phyloP scores from a whole-genome alignment of 1,284 basidiomycete genomes.

The Malassezia arunalokei region DNA sequence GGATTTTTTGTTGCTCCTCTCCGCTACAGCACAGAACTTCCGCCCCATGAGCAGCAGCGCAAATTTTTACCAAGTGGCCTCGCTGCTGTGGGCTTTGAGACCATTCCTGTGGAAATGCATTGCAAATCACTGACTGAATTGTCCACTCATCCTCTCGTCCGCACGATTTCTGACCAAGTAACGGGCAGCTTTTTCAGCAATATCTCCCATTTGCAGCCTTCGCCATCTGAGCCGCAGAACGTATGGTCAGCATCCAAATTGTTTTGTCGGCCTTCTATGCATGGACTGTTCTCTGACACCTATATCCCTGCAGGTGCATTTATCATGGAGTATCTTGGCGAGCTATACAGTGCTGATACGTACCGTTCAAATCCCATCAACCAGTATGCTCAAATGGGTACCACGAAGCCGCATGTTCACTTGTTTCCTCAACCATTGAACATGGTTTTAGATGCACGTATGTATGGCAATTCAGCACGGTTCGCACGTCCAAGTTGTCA shows the following conservation, averaged over 20 bases:
- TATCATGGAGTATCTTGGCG: slow-evolving; percentile 45
- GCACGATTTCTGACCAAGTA: slow-evolving; percentile 39
- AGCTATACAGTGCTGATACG: slow-evolving; percentile 41
- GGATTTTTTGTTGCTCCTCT: slow-evolving; percentile 1
- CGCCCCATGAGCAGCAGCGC: not conserved
- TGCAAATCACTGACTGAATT: slow-evolving; percentile 20
- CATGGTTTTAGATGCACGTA: slow-evolving; percentile 67
- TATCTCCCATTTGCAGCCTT: slow-evolving; percentile 21
- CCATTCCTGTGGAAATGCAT: slow-evolving; percentile 28
- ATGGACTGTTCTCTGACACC: slow-evolving; percentile 47
- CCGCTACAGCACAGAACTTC: not conserved
- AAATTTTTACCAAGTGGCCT: slow-evolving; percentile 14
- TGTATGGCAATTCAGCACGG: slow-evolving; percentile 62
- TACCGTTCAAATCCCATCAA: slow-evolving; percentile 51
- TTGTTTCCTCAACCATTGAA: slow-evolving; percentile 67
- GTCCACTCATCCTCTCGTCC: slow-evolving; percentile 26
- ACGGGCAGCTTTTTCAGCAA: slow-evolving; percentile 35
- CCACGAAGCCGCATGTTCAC: slow-evolving; percentile 60
- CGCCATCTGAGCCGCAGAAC: slow-evolving; percentile 29
- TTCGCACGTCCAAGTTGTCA: slow-evolving; percentile 74
- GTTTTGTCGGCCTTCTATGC: slow-evolving; percentile 47
- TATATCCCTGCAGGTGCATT: slow-evolving; percentile 46
- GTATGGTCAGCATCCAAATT: slow-evolving; percentile 47
- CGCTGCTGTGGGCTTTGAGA: slow-evolving; percentile 29
- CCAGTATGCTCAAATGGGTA: slow-evolving; percentile 51